A percentile compares a stretch with the other conserved stretches of the same genome.
phyloP scores from a whole-genome alignment of 306 rosid species.

The Glycyrrhiza uralensis region DNA sequence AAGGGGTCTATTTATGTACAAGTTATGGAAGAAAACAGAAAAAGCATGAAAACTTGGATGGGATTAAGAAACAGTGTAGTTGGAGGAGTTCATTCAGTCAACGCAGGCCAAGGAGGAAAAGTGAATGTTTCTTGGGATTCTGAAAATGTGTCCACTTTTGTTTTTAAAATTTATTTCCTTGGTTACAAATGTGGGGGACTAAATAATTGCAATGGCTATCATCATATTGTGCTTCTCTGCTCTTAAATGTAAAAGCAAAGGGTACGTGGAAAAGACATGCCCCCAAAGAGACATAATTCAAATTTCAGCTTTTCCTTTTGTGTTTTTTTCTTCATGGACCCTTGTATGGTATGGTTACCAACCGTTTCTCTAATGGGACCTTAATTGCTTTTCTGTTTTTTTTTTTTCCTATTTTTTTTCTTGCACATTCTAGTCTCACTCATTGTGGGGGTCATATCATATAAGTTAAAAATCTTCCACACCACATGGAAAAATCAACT shows the following conservation, averaged over 20 bases:
- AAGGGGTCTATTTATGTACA: conserved; percentile 50
- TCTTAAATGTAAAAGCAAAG: conserved; percentile 51
- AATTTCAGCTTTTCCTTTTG: conserved; percentile 88
- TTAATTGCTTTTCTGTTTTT: conserved; percentile 7
- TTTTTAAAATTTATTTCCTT: conserved; percentile 28
- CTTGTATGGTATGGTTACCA: conserved; percentile 39
- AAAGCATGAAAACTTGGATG: conserved; percentile 26
- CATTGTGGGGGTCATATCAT: conserved; percentile 34
- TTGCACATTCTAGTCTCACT: conserved; percentile 37
- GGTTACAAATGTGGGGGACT: conserved; percentile 70
- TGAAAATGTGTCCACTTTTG: conserved; percentile 52
- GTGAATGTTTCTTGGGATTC: conserved; percentile 73
- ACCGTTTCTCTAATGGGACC: conserved; percentile 41
- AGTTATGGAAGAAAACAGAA: conserved; percentile 26
- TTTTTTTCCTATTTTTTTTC: neutral
- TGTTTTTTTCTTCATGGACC: conserved; percentile 36
- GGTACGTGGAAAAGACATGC: conserved; percentile 47
- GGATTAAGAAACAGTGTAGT: conserved; percentile 22
- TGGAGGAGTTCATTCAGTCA: conserved; percentile 75
- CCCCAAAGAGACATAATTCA: conserved; percentile 62
- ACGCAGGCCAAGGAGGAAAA: conserved; percentile 52
- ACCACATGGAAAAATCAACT: conserved; percentile 27
- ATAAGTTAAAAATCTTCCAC: conserved; percentile 34
- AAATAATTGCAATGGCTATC: conserved; percentile 72
- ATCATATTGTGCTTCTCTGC: conserved; percentile 48